A percentile compares a stretch with the other conserved stretches of the same genome.
Conservation (phyloP, 129 eudicot genomes). For the Glebionis coronaria region DNA sequence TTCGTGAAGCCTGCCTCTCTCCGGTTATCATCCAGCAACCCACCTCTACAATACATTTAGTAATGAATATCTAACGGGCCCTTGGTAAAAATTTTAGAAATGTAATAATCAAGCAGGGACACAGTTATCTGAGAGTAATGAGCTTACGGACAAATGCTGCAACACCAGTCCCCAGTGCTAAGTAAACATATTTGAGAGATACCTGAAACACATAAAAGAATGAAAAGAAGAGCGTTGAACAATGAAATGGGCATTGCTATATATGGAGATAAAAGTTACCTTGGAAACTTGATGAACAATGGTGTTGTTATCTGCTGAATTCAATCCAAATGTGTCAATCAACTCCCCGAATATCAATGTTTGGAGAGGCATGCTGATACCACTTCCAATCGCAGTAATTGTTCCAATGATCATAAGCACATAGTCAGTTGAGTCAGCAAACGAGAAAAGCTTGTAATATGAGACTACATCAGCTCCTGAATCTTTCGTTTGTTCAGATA, state of each 20-base stretch:
- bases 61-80: too few species aligned
- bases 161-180: slow-evolving; percentile 61
- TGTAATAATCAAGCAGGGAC: too few species aligned
- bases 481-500: background rate
- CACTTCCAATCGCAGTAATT: slow-evolving; percentile 66
- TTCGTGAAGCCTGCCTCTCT: slow-evolving; percentile 80
- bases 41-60: slow-evolving; percentile 47
- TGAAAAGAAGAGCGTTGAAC: too few species aligned
- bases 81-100: too few species aligned
- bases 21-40: slow-evolving; percentile 82
- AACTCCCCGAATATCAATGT: slow-evolving; percentile 62
- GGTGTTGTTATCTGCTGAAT: slow-evolving; percentile 21
- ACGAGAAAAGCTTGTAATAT: slow-evolving; percentile 64
- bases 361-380: slow-evolving; percentile 65
- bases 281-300: slow-evolving; percentile 54
- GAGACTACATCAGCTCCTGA: slow-evolving; percentile 35
- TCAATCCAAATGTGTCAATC: slow-evolving; percentile 59
- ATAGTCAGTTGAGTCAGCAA: slow-evolving; percentile 63
- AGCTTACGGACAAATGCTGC: slow-evolving; percentile 69
- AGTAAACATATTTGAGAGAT: slow-evolving; percentile 55
- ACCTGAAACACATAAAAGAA: slow-evolving; percentile 36
- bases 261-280: slow-evolving; percentile 31
- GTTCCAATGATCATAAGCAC: slow-evolving; percentile 65
- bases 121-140: background rate
- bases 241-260: too few species aligned